Evolutionary conservation across 2,329 filamentous ascomycete species (phyloP), one percentile per base, ranked within the genome.

Genomic region (Arthrinium phaeospermum): DNA sequence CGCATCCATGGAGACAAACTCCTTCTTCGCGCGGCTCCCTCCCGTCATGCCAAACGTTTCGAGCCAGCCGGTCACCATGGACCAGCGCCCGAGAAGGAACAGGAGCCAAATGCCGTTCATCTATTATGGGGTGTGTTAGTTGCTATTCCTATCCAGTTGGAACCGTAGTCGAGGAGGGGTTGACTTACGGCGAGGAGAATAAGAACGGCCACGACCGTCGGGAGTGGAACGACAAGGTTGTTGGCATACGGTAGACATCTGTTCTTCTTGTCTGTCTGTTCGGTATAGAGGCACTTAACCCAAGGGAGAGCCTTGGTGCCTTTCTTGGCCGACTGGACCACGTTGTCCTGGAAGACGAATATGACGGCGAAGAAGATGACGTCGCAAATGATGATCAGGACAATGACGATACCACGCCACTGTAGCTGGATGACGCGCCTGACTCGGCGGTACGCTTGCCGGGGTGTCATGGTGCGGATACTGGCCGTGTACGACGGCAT

Each of bases 341-440:
- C 89, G 77, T 92, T 92, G 82, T 97, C 93, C 79, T 98, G 89
- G 80, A 94, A 94, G 68, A 98, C 92, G 80, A 98, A 98, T 71
- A 98, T 89, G 67, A 98, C 87, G 1, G 95, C 92, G 83, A 98
- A 98, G 87, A 98, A 98, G 78, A 98, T 91, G 74, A 98, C 94
- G 80, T 98, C 95, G 73, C 91, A 89, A 72, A 98, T 89, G 76
- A 98, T 97, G 80, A 98, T 92, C 70, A 97, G 86, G 19, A 98
- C 95, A 73, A 98, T 94, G 61, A 91, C 90, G 73, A 98, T 96
- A 64, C 95, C 96, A 77, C 96, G 90, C 96, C 96, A 99, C 82
- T 99, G 96, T 4, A 98, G 89, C 80, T 93, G 91, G 49, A 99
- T 89, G 24, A 98, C 95, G 76, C 95, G 92, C 75, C 91, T 91